Conservation (phyloP, 73 alveolate genomes). For the Effrenium voratum region DNA sequence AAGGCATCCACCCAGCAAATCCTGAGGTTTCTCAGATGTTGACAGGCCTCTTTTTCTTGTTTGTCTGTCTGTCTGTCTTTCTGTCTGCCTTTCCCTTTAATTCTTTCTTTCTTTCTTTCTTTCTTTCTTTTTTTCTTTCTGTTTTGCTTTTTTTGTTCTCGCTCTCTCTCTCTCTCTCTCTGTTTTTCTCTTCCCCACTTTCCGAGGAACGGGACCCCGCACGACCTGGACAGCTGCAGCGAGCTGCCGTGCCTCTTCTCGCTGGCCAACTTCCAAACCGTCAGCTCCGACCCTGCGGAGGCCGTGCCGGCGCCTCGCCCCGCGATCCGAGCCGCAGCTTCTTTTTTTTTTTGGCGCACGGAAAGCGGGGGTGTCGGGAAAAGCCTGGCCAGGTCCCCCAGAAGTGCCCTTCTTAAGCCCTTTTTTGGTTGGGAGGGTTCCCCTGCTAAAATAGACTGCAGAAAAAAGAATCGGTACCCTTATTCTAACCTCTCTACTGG, state of each 20-base stretch:
- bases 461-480: too few relatives aligned
- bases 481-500: too few relatives aligned
- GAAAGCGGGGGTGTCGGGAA: background rate
- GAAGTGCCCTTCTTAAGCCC: background rate
- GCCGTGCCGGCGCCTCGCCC: background rate
- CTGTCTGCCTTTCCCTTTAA: background rate
- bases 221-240: slow-evolving; percentile 31
- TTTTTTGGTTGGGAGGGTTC: background rate
- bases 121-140: background rate
- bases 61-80: too few relatives aligned
- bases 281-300: background rate
- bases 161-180: background rate
- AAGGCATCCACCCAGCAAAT: too few relatives aligned
- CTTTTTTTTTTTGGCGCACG: background rate
- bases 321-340: background rate
- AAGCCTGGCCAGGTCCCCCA: background rate
- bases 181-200: background rate
- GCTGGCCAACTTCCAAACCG: background rate
- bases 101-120: background rate
- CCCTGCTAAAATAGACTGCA: too few relatives aligned
- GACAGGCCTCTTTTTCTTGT: too few relatives aligned
- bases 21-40: too few relatives aligned
- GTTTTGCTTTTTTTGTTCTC: too few relatives aligned
- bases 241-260: background rate
- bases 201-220: slow-evolving; percentile 4